These are phyloP conservation scores for Ustilago sp. DNA, from an alignment of 1,284 basidiomycete genomes.

Conservation along the genomic window DNA sequence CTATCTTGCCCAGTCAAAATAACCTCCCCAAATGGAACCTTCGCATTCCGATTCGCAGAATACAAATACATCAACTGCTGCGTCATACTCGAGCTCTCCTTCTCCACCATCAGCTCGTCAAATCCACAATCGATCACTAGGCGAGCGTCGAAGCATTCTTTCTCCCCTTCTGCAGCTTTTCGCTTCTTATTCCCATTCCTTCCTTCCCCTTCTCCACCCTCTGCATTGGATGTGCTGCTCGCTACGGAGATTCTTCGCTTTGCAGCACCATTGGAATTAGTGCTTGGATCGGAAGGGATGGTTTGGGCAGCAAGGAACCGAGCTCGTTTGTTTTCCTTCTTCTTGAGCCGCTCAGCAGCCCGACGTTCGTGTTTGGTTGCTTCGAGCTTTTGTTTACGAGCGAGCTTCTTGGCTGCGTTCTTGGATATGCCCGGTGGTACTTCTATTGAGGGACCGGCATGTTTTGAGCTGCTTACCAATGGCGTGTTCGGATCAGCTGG, in stretches of 20 bases:
- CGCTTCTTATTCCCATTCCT: slow-evolving; percentile 50
- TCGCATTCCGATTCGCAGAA: slow-evolving; percentile 81
- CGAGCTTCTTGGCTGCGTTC: slow-evolving; percentile 81
- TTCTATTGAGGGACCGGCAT: slow-evolving; percentile 29
- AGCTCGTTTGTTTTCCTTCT: slow-evolving; percentile 72
- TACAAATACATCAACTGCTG: slow-evolving; percentile 91
- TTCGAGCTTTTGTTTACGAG: slow-evolving; percentile 77
- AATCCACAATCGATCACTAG: slow-evolving; percentile 92
- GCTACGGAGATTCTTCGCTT: slow-evolving; percentile 34
- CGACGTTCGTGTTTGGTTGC: slow-evolving; percentile 81
- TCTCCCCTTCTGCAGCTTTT: slow-evolving; percentile 69
- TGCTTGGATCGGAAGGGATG: slow-evolving; percentile 1
- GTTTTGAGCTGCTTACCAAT: not conserved
- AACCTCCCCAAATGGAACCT: slow-evolving; percentile 78
- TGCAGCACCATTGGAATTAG: slow-evolving; percentile 62
- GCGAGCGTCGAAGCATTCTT: slow-evolving; percentile 73
- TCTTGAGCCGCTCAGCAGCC: slow-evolving; percentile 74
- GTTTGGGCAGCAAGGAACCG: slow-evolving; percentile 64
- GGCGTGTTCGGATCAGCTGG: not conserved
- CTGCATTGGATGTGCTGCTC: slow-evolving; percentile 38
- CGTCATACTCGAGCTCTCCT: slow-evolving; percentile 89
- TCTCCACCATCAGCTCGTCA: slow-evolving; percentile 92
- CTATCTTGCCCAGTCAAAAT: slow-evolving; percentile 78
- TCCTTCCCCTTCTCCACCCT: not conserved
- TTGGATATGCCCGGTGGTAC: slow-evolving; percentile 74